Percentiles rank a stretch among this genome's conserved stretches.
Evolutionary conservation across 352 stramenopile species (phyloP).

Genomic region (Plasmopara muralis): DNA sequence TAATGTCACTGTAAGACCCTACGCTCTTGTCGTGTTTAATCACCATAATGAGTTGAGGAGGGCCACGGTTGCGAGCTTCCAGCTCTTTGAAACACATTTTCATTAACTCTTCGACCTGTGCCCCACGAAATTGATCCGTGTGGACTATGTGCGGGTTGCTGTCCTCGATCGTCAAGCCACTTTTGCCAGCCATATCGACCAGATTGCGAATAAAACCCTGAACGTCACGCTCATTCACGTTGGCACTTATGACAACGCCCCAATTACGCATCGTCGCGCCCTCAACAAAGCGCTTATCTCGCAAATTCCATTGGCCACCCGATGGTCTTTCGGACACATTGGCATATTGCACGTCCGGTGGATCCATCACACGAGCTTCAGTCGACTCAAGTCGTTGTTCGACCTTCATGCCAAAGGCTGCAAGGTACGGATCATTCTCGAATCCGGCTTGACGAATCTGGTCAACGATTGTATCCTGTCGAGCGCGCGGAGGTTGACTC

Average conservation of each 20-base stretch:
- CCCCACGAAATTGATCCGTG: slow-evolving; percentile 26
- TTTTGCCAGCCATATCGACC: slow-evolving; percentile 28
- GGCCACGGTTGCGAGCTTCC: slow-evolving; percentile 22
- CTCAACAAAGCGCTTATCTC: slow-evolving; percentile 62
- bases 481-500: slow-evolving; percentile 37
- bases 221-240: slow-evolving; percentile 28
- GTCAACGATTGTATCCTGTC: slow-evolving; percentile 51
- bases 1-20: slow-evolving; percentile 59
- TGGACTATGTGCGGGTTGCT: slow-evolving; percentile 36
- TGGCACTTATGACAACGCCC: slow-evolving; percentile 47
- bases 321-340: slow-evolving; percentile 52
- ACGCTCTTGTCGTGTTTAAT: slow-evolving; percentile 42
- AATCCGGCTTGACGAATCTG: slow-evolving; percentile 59
- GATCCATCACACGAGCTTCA: slow-evolving; percentile 42
- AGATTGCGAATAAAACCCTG: slow-evolving; percentile 40
- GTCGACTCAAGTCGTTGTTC: slow-evolving; percentile 43
- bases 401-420: slow-evolving; percentile 57
- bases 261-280: slow-evolving; percentile 43
- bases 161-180: slow-evolving; percentile 36
- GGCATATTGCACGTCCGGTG: slow-evolving; percentile 57
- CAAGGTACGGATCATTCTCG: slow-evolving; percentile 59
- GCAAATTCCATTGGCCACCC: slow-evolving; percentile 69
- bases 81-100: slow-evolving; percentile 44
- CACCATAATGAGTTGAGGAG: slow-evolving; percentile 55
- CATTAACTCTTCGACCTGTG: slow-evolving; percentile 56